Evolutionary conservation across 148 eudicot species (phyloP).

Genomic region (Heliamphora exappendiculata): DNA sequence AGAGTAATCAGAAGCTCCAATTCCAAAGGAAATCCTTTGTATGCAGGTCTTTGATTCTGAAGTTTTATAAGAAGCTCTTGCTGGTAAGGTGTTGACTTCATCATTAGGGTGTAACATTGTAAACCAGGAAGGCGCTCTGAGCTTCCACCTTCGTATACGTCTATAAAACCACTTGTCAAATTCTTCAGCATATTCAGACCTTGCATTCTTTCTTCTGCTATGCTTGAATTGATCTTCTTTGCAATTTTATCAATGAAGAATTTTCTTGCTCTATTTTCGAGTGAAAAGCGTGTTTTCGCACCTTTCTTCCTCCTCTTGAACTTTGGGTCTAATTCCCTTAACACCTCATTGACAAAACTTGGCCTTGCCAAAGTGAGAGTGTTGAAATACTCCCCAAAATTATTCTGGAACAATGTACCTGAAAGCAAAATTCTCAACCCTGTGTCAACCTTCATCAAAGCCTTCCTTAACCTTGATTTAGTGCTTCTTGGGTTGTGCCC

Average conservation of each 20-base stretch:
- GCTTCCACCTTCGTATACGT: constrained; percentile 82
- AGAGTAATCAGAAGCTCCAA: constrained; percentile 89
- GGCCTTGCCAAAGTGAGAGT: constrained; percentile 91
- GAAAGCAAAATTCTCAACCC: constrained; percentile 71
- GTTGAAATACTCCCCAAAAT: constrained; percentile 97
- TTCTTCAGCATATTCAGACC: constrained; percentile 70
- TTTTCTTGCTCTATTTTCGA: constrained; percentile 88
- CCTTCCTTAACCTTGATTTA: constrained; percentile 85
- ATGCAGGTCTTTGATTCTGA: constrained; percentile 60
- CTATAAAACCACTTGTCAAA: constrained; percentile 76
- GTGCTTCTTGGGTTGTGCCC: constrained; percentile 99
- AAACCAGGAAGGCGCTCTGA: constrained; percentile 82
- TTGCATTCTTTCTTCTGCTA: constrained; percentile 51
- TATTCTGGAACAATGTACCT: constrained; percentile 89
- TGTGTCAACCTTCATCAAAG: constrained; percentile 75
- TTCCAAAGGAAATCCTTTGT: constrained; percentile 86
- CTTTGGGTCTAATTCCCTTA: constrained; percentile 76
- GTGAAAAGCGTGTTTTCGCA: constrained; percentile 50
- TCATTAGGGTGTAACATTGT: constrained; percentile 85
- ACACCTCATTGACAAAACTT: constrained; percentile 65
- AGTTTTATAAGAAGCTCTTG: constrained; percentile 64
- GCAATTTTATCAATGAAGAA: constrained; percentile 82
- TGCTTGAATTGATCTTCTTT: constrained; percentile 54
- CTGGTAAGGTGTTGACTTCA: constrained; percentile 88
- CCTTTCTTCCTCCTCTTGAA: constrained; percentile 68